These are phyloP conservation scores for Dendrobium nobile DNA, from an alignment of 106 monocot genomes.

Conservation along the genomic window DNA sequence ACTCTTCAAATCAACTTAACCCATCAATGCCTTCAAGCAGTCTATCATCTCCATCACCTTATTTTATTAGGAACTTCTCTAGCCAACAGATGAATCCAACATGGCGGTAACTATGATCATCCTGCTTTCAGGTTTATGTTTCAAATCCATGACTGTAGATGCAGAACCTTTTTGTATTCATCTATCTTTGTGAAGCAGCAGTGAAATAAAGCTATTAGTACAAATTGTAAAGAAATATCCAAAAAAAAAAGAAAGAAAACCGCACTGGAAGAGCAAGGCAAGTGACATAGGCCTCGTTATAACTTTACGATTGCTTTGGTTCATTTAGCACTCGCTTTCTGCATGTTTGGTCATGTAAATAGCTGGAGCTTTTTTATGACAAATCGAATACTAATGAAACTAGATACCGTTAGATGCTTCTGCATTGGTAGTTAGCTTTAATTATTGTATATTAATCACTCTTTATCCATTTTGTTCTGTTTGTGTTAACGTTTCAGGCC, in stretches of 20 bases:
- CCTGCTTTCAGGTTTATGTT: background rate
- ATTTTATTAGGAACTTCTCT: background rate
- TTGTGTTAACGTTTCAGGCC: background rate
- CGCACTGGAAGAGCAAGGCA: background rate
- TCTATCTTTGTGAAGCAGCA: background rate
- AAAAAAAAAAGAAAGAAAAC: background rate
- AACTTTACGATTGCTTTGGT: background rate
- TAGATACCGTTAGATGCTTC: background rate
- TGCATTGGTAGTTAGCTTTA: background rate
- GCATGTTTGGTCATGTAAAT: background rate
- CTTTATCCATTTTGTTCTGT: background rate
- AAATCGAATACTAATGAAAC: background rate
- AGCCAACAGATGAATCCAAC: conserved; percentile 12
- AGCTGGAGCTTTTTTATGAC: background rate
- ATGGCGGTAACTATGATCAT: conserved; percentile 1
- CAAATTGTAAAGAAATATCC: background rate
- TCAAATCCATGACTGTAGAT: background rate
- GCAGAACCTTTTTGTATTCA: background rate
- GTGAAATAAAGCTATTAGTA: background rate
- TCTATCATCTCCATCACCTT: conserved; percentile 6
- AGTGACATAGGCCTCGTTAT: background rate
- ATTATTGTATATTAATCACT: background rate
- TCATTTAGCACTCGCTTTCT: background rate
- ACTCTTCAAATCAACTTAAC: background rate
- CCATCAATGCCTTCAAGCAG: conserved; percentile 11